These are phyloP conservation scores for Neoscytalidium dimidiatum DNA, from an alignment of 2,329 filamentous ascomycete genomes.

Conservation along the genomic window DNA sequence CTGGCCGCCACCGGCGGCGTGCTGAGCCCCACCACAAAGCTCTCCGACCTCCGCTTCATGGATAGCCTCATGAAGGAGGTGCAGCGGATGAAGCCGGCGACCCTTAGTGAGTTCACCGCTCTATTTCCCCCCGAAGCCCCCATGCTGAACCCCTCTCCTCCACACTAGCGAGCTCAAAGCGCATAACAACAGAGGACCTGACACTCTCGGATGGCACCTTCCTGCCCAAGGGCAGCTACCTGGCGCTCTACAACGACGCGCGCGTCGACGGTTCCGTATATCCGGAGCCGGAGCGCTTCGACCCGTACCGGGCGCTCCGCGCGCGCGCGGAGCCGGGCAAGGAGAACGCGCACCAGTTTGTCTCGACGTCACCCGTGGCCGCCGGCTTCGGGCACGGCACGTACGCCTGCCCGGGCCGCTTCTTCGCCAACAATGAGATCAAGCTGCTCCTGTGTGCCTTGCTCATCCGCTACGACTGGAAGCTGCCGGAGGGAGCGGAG, in stretches of 20 bases:
- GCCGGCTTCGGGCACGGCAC: no score
- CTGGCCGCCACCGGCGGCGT: not conserved
- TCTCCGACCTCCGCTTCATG: slow-evolving; percentile 17
- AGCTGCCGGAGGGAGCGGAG: not conserved
- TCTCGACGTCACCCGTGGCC: no score
- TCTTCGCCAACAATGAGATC: not conserved
- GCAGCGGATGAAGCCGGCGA: not conserved
- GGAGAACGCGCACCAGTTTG: no score
- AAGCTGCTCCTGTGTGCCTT: not conserved
- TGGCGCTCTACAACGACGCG: no score
- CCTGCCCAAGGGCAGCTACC: not conserved
- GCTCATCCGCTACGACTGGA: slow-evolving; percentile 2
- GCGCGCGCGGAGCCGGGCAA: not conserved
- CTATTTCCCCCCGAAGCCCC: not conserved
- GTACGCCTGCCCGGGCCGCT: no score
- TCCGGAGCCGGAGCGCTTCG: no score
- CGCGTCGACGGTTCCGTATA: no score
- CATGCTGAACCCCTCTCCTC: not conserved
- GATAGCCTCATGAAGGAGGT: slow-evolving; percentile 24
- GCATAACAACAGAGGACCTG: no score
- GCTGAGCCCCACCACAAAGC: not conserved
- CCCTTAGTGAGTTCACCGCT: not conserved
- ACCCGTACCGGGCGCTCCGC: no score
- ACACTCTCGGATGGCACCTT: no score
- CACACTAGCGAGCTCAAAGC: slow-evolving; percentile 2